A percentile compares a stretch with the other conserved stretches of the same genome.
Evolutionary conservation across 2,329 filamentous ascomycete species (phyloP).

Genomic region (Ceratocystis lukuohia): DNA sequence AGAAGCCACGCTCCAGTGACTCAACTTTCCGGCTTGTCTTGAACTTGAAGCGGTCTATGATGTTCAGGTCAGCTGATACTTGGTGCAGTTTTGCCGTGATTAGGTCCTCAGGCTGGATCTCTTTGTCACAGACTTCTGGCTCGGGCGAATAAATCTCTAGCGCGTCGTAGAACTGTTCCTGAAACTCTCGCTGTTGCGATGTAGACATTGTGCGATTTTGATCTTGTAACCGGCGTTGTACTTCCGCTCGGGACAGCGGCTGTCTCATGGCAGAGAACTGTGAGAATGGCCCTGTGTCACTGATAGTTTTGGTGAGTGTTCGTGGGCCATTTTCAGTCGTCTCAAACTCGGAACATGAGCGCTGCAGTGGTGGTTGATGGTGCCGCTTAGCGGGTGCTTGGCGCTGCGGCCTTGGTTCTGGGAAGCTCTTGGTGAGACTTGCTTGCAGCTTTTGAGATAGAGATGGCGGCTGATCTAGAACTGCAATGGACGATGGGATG

Average conservation of each 20-base stretch:
- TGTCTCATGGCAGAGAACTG: background rate
- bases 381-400: background rate
- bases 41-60: slow-evolving; percentile 36
- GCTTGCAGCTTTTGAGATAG: no score
- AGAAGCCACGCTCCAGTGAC: slow-evolving; percentile 61
- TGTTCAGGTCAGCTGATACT: slow-evolving; percentile 39
- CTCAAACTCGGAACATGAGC: background rate
- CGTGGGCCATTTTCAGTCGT: background rate
- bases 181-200: slow-evolving; percentile 16
- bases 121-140: slow-evolving; percentile 30
- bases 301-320: slow-evolving; percentile 18
- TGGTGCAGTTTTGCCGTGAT: slow-evolving; percentile 42
- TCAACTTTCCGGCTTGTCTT: background rate
- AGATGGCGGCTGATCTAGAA: background rate
- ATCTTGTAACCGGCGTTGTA: slow-evolving; percentile 23
- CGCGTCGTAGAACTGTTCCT: slow-evolving; percentile 24
- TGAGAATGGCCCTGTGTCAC: slow-evolving; percentile 12
- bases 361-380: background rate
- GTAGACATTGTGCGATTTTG: slow-evolving; percentile 18
- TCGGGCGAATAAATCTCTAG: slow-evolving; percentile 45
- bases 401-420: background rate
- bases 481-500: slow-evolving; percentile 5
- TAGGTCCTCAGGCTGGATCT: slow-evolving; percentile 37
- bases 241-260: slow-evolving; percentile 24
- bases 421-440: background rate